phyloP scores from a whole-genome alignment of 805 yeast species.

The Cyberlindnera mrakii region DNA sequence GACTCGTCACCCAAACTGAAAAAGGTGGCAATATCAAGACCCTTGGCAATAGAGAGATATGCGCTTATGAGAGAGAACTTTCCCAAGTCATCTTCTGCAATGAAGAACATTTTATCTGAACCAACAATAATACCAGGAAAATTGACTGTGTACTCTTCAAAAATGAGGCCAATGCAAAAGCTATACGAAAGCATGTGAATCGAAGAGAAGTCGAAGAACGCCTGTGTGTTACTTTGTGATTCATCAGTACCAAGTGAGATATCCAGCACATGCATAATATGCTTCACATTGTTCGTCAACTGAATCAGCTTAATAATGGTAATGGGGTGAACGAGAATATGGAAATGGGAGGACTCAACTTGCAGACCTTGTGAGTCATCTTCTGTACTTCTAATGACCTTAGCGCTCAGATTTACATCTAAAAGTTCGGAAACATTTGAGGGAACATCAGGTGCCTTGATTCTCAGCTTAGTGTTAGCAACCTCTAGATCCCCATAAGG shows the following conservation, averaged over 20 bases:
- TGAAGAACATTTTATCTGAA: constrained; percentile 64
- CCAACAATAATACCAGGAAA: constrained; percentile 78
- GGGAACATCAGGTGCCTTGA: constrained; percentile 27
- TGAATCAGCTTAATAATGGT: constrained; percentile 31
- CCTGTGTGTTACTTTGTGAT: not conserved
- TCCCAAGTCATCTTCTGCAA: constrained; percentile 56
- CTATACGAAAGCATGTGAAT: constrained; percentile 56
- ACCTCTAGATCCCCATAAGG: constrained; percentile 19
- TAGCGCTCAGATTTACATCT: constrained; percentile 41
- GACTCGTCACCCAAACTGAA: constrained; percentile 41
- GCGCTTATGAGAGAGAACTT: constrained; percentile 64
- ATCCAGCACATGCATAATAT: not conserved
- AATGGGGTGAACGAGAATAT: constrained; percentile 52
- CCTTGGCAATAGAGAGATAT: constrained; percentile 66
- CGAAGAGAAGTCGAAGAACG: constrained; percentile 30
- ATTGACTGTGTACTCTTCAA: constrained; percentile 34
- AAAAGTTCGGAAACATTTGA: constrained; percentile 34
- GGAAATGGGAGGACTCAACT: constrained; percentile 50
- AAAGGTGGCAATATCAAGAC: constrained; percentile 43
- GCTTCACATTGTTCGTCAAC: constrained; percentile 6
- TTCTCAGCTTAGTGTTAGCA: constrained; percentile 24
- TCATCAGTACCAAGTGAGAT: not conserved
- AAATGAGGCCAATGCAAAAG: constrained; percentile 75
- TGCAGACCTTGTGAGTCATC: constrained; percentile 39
- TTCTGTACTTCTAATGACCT: constrained; percentile 34